Conservation (phyloP, 2,329 filamentous ascomycete genomes). For the Paramyrothecium sp. region DNA sequence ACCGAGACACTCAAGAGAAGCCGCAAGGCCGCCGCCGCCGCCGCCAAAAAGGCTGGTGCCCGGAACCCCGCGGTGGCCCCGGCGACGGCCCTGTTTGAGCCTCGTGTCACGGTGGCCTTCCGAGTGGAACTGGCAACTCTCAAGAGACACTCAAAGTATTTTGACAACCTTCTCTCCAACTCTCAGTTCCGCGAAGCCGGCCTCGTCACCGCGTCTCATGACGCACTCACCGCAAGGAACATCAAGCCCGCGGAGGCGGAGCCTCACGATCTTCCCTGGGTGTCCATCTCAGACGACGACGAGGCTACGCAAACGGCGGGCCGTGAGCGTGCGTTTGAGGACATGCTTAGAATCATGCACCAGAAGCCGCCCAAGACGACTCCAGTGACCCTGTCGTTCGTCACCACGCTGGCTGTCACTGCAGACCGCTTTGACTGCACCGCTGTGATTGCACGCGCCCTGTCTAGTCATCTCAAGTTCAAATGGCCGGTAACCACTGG, state of each 20-base stretch:
- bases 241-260: slow-evolving; percentile 48
- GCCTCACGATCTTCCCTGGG: slow-evolving; percentile 55
- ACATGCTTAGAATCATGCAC: slow-evolving; percentile 68
- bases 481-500: slow-evolving; percentile 50
- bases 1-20: slow-evolving; percentile 45
- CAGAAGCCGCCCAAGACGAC: slow-evolving; percentile 39
- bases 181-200: slow-evolving; percentile 62
- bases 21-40: slow-evolving; percentile 34
- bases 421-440: slow-evolving; percentile 73
- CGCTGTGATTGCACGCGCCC: slow-evolving; percentile 49
- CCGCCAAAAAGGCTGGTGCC: slow-evolving; percentile 24
- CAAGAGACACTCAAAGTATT: slow-evolving; percentile 65
- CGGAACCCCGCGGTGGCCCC: slow-evolving; percentile 16
- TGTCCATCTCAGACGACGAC: slow-evolving; percentile 67
- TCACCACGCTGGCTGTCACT: slow-evolving; percentile 67
- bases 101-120: slow-evolving; percentile 47
- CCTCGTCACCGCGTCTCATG: slow-evolving; percentile 50
- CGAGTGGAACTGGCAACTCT: slow-evolving; percentile 58
- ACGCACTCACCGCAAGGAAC: slow-evolving; percentile 44
- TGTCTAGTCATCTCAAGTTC: slow-evolving; percentile 48
- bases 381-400: slow-evolving; percentile 54
- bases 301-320: slow-evolving; percentile 60
- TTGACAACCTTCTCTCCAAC: slow-evolving; percentile 64
- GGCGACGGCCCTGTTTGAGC: slow-evolving; percentile 29
- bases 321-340: slow-evolving; percentile 62